A percentile compares a stretch with the other conserved stretches of the same genome.
Evolutionary conservation across 192 early-diverging fungal species (phyloP).

Genomic region (Coemansia sp.): DNA sequence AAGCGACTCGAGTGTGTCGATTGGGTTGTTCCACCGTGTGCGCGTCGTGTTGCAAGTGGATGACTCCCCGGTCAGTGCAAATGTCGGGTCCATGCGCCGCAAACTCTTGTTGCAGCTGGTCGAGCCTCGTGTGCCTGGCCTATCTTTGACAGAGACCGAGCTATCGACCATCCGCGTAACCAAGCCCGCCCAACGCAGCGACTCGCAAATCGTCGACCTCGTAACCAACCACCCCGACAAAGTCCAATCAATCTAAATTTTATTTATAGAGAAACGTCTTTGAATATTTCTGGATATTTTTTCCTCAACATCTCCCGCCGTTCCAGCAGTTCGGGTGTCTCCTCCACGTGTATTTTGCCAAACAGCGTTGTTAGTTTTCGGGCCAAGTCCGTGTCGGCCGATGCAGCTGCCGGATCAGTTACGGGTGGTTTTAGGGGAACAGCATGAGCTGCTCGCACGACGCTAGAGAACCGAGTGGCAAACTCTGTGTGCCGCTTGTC

Average conservation of each 20-base stretch:
- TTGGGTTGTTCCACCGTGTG: conserved; percentile 47
- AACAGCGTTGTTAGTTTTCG: conserved; percentile 15
- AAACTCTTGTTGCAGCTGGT: conserved; percentile 42
- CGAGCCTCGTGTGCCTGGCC: conserved; percentile 28
- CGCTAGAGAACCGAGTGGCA: not conserved
- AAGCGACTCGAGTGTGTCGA: conserved; percentile 8
- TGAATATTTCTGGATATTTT: conserved; percentile 34
- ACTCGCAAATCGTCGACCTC: conserved; percentile 30
- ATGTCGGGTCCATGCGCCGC: conserved; percentile 54
- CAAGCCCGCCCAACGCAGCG: not conserved
- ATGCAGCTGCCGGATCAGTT: not conserved
- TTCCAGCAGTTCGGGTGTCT: conserved; percentile 34
- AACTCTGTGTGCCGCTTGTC: not conserved
- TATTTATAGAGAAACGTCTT: conserved; percentile 8
- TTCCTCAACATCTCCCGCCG: conserved; percentile 20
- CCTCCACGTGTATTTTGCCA: conserved; percentile 12
- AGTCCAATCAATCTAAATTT: conserved; percentile 23
- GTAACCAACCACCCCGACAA: conserved; percentile 47
- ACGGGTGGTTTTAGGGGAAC: not conserved
- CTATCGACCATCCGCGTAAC: conserved; percentile 25
- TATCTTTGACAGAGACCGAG: conserved; percentile 24
- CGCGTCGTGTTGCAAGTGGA: conserved; percentile 48
- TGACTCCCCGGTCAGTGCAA: conserved; percentile 46
- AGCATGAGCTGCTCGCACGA: not conserved
- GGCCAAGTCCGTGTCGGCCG: conserved; percentile 19